These are phyloP conservation scores for Pythium phragmiticola DNA, from an alignment of 352 stramenopile species.

Conservation along the genomic window DNA sequence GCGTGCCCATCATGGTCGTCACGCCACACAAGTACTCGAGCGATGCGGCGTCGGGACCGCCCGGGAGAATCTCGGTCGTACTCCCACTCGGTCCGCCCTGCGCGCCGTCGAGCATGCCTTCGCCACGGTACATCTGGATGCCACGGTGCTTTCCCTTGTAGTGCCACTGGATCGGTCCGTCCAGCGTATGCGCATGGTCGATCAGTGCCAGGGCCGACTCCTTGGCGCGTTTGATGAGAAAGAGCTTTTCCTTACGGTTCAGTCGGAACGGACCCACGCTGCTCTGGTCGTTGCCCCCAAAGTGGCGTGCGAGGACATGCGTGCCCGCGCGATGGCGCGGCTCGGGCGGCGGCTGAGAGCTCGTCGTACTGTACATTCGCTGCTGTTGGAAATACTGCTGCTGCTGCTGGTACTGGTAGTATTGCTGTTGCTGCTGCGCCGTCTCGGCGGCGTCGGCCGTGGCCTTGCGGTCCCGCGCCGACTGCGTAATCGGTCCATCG, in stretches of 20 bases:
- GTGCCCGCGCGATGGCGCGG: conserved; percentile 10
- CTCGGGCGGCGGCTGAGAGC: not conserved
- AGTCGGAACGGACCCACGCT: conserved; percentile 11
- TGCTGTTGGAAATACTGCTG: not conserved
- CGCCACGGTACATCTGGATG: conserved; percentile 81
- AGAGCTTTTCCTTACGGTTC: conserved; percentile 32
- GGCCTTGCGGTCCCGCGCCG: conserved; percentile 22
- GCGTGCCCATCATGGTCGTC: conserved; percentile 67
- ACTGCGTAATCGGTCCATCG: conserved; percentile 6
- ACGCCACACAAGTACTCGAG: conserved; percentile 70
- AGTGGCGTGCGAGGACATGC: conserved; percentile 7
- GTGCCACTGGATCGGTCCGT: conserved; percentile 71
- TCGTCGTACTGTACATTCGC: not conserved
- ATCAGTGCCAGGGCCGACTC: conserved; percentile 68
- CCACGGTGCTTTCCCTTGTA: conserved; percentile 72
- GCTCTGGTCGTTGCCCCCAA: conserved; percentile 13
- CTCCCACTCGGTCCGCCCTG: not conserved
- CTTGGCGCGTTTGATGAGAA: conserved; percentile 67
- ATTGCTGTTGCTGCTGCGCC: conserved; percentile 1
- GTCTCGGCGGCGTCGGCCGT: conserved; percentile 20
- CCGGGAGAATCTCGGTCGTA: not conserved
- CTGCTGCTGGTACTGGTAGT: not conserved
- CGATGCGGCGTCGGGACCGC: conserved; percentile 2
- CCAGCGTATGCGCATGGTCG: conserved; percentile 69
- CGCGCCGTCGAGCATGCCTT: conserved; percentile 45